Evolutionary conservation across 352 stramenopile species (phyloP).

Genomic region (Phytopythium kandeliae): DNA sequence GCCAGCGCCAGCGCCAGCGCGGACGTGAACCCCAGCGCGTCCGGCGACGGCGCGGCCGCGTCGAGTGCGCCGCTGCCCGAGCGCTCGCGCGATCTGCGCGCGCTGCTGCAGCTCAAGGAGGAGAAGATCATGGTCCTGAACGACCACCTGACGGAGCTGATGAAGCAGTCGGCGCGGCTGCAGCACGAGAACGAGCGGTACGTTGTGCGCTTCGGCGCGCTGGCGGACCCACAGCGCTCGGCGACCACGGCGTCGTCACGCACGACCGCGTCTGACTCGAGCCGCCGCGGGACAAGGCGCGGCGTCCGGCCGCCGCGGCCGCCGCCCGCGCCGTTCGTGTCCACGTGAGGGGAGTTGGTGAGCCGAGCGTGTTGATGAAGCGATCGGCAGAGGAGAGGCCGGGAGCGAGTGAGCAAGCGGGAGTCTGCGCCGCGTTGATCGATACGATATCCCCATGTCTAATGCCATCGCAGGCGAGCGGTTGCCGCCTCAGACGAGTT

Average conservation of each 20-base stretch:
- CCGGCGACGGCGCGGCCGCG: constrained; percentile 9
- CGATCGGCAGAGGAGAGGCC: too few species aligned
- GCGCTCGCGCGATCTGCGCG: constrained; percentile 46
- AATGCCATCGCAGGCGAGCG: background rate
- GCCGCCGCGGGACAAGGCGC: background rate
- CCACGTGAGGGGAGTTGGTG: background rate
- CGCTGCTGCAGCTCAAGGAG: constrained; percentile 50
- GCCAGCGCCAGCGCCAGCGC: constrained; percentile 8
- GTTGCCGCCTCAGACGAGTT: constrained; percentile 39
- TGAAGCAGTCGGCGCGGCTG: constrained; percentile 69
- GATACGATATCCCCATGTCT: background rate
- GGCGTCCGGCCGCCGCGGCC: background rate
- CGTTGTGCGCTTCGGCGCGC: constrained; percentile 25
- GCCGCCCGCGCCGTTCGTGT: background rate
- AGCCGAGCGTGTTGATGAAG: too few species aligned
- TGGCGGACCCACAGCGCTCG: constrained; percentile 9
- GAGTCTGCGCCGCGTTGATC: too few species aligned
- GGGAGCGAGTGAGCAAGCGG: too few species aligned
- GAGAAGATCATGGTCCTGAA: constrained; percentile 81
- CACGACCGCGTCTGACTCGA: constrained; percentile 14
- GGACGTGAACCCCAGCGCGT: constrained; percentile 8
- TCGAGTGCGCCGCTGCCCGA: constrained; percentile 15
- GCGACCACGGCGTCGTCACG: constrained; percentile 15
- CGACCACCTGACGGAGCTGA: constrained; percentile 80
- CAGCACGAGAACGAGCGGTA: constrained; percentile 74